phyloP scores from a whole-genome alignment of 768 basidiomycete species.

The Boletus sp. region DNA sequence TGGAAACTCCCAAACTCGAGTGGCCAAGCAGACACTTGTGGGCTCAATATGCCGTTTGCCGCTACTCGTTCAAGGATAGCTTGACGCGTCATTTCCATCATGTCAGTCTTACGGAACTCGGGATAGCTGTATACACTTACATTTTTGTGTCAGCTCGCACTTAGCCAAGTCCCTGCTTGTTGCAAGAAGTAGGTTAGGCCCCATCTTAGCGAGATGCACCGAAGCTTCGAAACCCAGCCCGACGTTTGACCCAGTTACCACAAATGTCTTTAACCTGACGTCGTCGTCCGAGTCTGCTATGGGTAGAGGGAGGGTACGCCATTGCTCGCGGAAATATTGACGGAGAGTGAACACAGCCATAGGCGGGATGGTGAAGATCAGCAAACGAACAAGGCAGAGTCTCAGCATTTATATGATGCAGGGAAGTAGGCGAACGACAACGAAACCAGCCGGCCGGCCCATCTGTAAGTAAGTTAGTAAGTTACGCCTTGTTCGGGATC shows the following conservation, averaged over 20 bases:
- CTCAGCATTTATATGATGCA: no score
- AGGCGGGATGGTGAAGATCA: not conserved
- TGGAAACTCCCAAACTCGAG: slow-evolving; percentile 36
- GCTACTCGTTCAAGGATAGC: slow-evolving; percentile 18
- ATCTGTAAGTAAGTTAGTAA: no score
- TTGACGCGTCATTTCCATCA: not conserved
- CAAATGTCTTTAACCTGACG: slow-evolving; percentile 44
- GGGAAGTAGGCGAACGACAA: no score
- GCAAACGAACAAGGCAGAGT: not conserved
- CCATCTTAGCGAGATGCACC: slow-evolving; percentile 33
- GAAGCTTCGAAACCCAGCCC: slow-evolving; percentile 35
- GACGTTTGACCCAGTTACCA: slow-evolving; percentile 51
- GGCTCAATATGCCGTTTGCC: not conserved
- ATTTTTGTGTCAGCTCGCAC: slow-evolving; percentile 22
- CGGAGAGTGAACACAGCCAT: slow-evolving; percentile 15
- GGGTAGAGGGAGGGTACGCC: slow-evolving; percentile 17
- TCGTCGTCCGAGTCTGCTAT: slow-evolving; percentile 26
- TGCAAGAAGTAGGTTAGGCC: slow-evolving; percentile 32
- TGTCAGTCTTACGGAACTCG: not conserved
- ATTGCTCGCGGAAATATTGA: slow-evolving; percentile 26
- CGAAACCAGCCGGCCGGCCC: no score
- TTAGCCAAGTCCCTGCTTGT: slow-evolving; percentile 33
- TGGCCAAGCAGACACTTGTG: slow-evolving; percentile 29
- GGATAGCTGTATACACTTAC: slow-evolving; percentile 5
- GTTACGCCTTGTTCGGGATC: no score